Conservation (phyloP, 352 stramenopile genomes). For the Pythium phragmiticola region DNA sequence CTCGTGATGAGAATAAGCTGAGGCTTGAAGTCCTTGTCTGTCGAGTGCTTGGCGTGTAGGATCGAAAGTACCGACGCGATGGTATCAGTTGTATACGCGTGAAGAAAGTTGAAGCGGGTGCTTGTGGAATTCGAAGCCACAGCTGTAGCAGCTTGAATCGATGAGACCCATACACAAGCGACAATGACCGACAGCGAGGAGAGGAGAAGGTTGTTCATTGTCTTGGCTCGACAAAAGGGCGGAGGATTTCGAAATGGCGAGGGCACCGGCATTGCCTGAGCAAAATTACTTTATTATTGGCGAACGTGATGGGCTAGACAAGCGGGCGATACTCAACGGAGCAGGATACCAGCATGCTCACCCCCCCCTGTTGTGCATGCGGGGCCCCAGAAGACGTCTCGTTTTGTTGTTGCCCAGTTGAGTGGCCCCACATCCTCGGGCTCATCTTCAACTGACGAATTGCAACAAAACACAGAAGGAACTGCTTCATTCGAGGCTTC, state of each 20-base stretch:
- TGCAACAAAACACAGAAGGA: background rate
- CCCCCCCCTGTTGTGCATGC: no score
- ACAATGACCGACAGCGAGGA: background rate
- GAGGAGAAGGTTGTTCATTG: background rate
- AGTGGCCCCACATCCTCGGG: background rate
- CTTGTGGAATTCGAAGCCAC: background rate
- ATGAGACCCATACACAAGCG: background rate
- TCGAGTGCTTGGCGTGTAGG: conserved; percentile 1
- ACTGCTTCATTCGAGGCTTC: background rate
- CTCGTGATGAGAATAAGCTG: conserved; percentile 24
- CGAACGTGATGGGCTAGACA: background rate
- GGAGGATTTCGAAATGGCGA: background rate
- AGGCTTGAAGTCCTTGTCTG: background rate
- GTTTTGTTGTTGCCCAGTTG: background rate
- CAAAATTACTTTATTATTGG: no score
- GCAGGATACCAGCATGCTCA: no score
- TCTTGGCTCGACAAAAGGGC: background rate
- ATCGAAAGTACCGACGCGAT: background rate
- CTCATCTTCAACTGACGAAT: background rate
- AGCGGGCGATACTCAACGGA: no score
- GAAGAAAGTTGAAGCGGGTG: conserved; percentile 20
- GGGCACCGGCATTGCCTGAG: background rate
- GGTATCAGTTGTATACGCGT: conserved; percentile 7
- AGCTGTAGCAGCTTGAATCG: background rate
- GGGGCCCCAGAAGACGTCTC: background rate